phyloP scores from a whole-genome alignment of 163 green algal genomes.

The Chlamydomonas reinhardtii region DNA sequence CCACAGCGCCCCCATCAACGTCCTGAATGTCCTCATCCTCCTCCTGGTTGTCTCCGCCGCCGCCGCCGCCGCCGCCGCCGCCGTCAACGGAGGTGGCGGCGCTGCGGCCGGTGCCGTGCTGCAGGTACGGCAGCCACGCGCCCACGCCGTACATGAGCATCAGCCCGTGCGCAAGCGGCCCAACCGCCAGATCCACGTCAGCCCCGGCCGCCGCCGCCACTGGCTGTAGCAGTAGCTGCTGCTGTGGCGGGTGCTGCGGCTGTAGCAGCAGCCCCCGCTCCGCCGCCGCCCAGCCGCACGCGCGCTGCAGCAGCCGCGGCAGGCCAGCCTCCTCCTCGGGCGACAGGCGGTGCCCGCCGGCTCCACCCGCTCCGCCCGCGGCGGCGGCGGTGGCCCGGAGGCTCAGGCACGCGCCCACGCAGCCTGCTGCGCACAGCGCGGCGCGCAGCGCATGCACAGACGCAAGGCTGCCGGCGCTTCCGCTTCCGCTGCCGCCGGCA shows the following conservation, averaged over 20 bases:
- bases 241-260: background rate
- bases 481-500: no score
- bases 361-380: no score
- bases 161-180: conserved; percentile 23
- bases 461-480: background rate
- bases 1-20: background rate
- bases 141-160: conserved; percentile 4
- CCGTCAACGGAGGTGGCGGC: background rate
- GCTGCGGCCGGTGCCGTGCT: background rate
- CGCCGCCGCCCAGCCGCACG: background rate
- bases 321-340: background rate
- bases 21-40: background rate
- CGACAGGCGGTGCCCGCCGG: background rate
- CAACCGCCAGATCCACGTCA: background rate
- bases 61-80: background rate
- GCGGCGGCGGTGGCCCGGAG: background rate
- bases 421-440: background rate
- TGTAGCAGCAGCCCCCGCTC: background rate
- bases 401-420: background rate
- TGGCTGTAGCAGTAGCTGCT: background rate
- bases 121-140: conserved; percentile 7
- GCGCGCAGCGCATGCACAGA: background rate
- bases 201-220: background rate
- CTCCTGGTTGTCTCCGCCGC: background rate
- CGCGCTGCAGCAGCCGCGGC: background rate